These are phyloP conservation scores for Sambucus nigra DNA, from an alignment of 129 eudicot species.

Conservation along the genomic window DNA sequence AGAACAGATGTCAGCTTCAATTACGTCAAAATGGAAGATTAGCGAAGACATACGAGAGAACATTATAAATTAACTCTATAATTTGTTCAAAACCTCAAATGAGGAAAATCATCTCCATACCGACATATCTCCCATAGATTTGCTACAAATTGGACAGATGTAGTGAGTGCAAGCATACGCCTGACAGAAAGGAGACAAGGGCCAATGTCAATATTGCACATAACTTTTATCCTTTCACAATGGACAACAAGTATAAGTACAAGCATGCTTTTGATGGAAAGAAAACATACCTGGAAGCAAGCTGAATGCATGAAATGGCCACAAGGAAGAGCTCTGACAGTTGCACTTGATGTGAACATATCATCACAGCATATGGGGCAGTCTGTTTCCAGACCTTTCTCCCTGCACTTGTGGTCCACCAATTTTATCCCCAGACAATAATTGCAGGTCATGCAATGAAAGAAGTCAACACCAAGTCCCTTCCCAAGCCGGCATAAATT, in stretches of 20 bases:
- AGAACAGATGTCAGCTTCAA: not conserved
- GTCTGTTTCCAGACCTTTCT: constrained; percentile 91
- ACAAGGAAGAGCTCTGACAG: constrained; percentile 90
- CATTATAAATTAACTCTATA: constrained; percentile 2
- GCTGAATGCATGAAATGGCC: constrained; percentile 99
- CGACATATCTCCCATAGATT: constrained; percentile 99
- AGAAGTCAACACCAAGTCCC: constrained; percentile 89
- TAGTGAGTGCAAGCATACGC: constrained; percentile 86
- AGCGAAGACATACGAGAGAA: not conserved
- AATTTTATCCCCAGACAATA: constrained; percentile 72
- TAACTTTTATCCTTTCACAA: not conserved
- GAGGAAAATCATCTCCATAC: constrained; percentile 35
- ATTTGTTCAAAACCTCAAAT: constrained; percentile 1
- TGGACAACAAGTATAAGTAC: not conserved
- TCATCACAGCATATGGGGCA: constrained; percentile 98
- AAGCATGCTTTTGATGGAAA: not conserved
- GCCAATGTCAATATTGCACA: not conserved
- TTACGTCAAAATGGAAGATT: not conserved
- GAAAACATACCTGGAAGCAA: constrained; percentile 75
- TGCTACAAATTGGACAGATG: constrained; percentile 95
- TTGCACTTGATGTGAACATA: constrained; percentile 84
- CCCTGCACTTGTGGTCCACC: constrained; percentile 93
- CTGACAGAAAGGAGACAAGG: constrained; percentile 26
- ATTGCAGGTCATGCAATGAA: constrained; percentile 99
- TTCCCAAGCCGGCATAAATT: constrained; percentile 90